These are phyloP conservation scores for Pyracantha coccinea DNA, from an alignment of 331 rosid genomes.

Conservation along the genomic window DNA sequence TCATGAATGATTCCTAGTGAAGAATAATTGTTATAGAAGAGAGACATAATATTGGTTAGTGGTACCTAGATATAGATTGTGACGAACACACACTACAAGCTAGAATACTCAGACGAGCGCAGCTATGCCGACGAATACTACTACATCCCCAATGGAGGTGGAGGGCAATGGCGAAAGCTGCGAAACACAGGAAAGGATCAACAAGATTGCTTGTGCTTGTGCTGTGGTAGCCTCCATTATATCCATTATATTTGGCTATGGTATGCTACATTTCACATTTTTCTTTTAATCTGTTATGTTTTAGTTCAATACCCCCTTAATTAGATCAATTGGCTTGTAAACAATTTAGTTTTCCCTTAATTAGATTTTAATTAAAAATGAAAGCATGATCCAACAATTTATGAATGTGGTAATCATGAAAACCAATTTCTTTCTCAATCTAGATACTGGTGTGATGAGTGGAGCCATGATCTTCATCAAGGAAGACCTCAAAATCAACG, in stretches of 20 bases:
- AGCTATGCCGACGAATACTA: neutral
- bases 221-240: conserved; percentile 58
- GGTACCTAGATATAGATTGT: neutral
- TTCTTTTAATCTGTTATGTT: neutral
- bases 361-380: neutral
- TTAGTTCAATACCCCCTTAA: neutral
- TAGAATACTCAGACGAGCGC: neutral
- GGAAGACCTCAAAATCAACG: conserved; percentile 59
- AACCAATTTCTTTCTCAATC: neutral
- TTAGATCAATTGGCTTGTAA: neutral
- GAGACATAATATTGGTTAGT: neutral
- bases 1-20: neutral
- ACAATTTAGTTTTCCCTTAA: neutral
- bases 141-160: neutral
- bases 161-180: conserved; percentile 8
- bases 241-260: conserved; percentile 82
- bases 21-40: neutral
- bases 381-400: neutral
- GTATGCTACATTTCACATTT: conserved; percentile 16
- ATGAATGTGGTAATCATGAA: neutral
- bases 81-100: neutral
- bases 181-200: conserved; percentile 8
- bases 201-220: conserved; percentile 60
- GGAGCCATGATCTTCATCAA: conserved; percentile 84
- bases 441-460: conserved; percentile 94